Percentiles rank a stretch among this genome's conserved stretches.
phyloP scores from a whole-genome alignment of 331 rosid species.

The Rosa hybrid region DNA sequence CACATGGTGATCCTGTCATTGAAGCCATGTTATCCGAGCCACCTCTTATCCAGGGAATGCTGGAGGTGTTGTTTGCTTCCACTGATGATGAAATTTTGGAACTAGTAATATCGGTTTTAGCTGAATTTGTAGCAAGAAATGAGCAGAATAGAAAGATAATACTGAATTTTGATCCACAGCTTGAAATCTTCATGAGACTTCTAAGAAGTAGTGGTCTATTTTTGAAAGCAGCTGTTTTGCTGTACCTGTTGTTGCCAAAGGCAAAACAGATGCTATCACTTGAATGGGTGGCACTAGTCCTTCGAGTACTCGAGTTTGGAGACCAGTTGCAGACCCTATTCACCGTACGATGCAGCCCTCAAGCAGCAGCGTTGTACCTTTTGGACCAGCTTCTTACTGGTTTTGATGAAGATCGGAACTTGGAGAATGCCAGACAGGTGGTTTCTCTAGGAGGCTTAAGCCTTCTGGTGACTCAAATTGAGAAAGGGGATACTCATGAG shows the following conservation, averaged over 20 bases:
- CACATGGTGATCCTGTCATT: conserved; percentile 51
- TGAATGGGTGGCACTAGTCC: conserved; percentile 81
- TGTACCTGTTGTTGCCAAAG: conserved; percentile 64
- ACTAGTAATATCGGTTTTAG: conserved; percentile 61
- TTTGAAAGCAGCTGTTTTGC: conserved; percentile 74
- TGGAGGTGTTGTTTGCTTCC: conserved; percentile 73
- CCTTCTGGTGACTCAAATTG: conserved; percentile 52
- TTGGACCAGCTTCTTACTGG: conserved; percentile 77
- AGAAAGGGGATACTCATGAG: conserved; percentile 56
- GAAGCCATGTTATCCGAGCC: conserved; percentile 58
- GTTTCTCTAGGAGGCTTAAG: conserved; percentile 75
- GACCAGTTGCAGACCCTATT: conserved; percentile 73
- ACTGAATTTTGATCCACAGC: conserved; percentile 75
- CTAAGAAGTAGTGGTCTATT: conserved; percentile 67
- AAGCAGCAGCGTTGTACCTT: conserved; percentile 71
- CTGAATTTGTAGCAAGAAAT: conserved; percentile 52
- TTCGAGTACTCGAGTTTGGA: conserved; percentile 83
- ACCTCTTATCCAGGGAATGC: conserved; percentile 63
- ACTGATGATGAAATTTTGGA: conserved; percentile 71
- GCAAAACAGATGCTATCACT: conserved; percentile 81
- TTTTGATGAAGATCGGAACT: conserved; percentile 80
- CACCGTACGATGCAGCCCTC: conserved; percentile 70
- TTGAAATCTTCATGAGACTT: conserved; percentile 63
- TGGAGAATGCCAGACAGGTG: conserved; percentile 77
- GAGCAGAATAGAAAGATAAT: conserved; percentile 45